Percentiles rank a stretch among this genome's conserved stretches.
Evolutionary conservation across 331 rosid species (phyloP).

Genomic region (Malus hybrid): DNA sequence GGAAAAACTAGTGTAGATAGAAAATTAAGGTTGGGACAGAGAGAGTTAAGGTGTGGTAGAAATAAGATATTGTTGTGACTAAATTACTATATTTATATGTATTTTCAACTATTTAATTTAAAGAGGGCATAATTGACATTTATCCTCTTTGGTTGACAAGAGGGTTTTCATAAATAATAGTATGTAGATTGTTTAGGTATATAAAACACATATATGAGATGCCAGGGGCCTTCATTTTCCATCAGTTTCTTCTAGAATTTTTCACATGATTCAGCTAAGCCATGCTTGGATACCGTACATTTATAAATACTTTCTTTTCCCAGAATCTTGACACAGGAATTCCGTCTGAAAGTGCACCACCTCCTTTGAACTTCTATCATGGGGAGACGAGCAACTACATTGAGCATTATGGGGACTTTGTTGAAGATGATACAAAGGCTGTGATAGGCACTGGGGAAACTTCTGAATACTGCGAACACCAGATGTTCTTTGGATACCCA

Average conservation of each 20-base stretch:
- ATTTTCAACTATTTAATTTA: background rate
- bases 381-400: constrained; percentile 57
- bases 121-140: background rate
- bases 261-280: background rate
- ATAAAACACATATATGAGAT: background rate
- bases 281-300: background rate
- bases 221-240: background rate
- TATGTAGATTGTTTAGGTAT: background rate
- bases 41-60: too few relatives aligned
- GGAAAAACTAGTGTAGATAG: too few relatives aligned
- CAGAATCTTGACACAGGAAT: constrained; percentile 37
- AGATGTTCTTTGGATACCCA: constrained; percentile 10
- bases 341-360: constrained; percentile 20
- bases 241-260: background rate
- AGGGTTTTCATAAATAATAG: background rate
- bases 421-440: constrained; percentile 34
- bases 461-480: constrained; percentile 17
- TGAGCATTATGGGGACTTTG: constrained; percentile 27
- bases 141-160: background rate
- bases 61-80: too few relatives aligned
- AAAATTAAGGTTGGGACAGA: too few relatives aligned
- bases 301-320: background rate
- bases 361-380: constrained; percentile 24
- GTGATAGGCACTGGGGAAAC: constrained; percentile 12
- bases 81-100: background rate